Evolutionary conservation across 768 basidiomycete species (phyloP), one percentile per base, ranked within the genome.

Genomic region (Paxillus ammoniavirescens): DNA sequence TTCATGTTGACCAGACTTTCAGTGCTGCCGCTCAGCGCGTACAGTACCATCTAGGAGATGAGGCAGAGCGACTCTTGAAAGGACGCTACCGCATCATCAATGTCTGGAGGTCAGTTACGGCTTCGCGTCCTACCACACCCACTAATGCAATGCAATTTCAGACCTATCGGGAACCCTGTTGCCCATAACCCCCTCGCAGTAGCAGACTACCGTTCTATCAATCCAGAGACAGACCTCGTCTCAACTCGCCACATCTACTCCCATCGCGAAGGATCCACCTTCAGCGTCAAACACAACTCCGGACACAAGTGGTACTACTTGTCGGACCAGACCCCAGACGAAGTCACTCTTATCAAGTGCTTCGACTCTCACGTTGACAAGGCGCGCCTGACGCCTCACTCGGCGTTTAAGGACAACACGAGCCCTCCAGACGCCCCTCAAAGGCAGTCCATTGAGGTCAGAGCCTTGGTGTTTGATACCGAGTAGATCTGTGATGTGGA

Each of bases 1-100:
- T 76, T 8, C 77, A 79, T 58, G 73, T 78, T 28, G 77, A 79
- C 58, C 78, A 79, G 65, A 77, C 77, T 0, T 71, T 62, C 51
- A 56, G 57, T 4, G 68, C 76, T 0, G 66, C 69, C 7, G 62
- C 68, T n/a, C 55, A 58, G 17, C 74, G 78, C 5, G 76, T 79
- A 0, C 59, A 68, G 23, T 54, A 62, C 14, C 75, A 77, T 42
- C 70, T 73, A 18, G 67, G 67, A 5, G 70, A 67, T 10, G 77
- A 78, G 26, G 78, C 75, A 1, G 73, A 75, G 53, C 69, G 67
- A 14, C 69, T 76, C 17, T 65, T 78, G 50, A 66, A 73, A 52
- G 64, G 68, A 12, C 74, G 77, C 47, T 67, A 70, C 30, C 74
- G 72, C 46, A 75, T 78, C 59, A 75, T 78, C 61, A 78, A 78